Conservation (phyloP, 345 rosid species). For the Noccaea caerulescens region DNA sequence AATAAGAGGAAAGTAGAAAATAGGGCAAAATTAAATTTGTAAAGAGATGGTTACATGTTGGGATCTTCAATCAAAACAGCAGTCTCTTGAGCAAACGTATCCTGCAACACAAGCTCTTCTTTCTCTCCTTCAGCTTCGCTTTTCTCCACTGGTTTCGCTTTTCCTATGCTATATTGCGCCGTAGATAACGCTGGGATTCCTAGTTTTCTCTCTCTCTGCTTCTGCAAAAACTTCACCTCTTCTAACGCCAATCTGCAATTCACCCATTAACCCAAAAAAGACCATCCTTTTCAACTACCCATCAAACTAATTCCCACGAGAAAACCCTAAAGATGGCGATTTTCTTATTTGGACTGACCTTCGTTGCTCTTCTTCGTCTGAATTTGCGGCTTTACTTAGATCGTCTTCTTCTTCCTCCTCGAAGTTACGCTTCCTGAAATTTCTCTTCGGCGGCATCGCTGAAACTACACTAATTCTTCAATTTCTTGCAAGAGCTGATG, state of each 20-base stretch:
- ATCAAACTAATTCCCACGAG: neutral
- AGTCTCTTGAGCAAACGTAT: slow-evolving; percentile 97
- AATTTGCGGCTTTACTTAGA: slow-evolving; percentile 40
- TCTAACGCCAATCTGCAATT: slow-evolving; percentile 64
- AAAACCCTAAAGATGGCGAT: slow-evolving; percentile 24
- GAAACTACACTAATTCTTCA: neutral
- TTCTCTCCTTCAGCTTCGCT: slow-evolving; percentile 85
- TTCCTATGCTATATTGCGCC: slow-evolving; percentile 46
- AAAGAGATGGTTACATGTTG: slow-evolving; percentile 62
- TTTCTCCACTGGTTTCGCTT: slow-evolving; percentile 58
- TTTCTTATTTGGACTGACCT: slow-evolving; percentile 26
- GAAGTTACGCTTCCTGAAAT: slow-evolving; percentile 71
- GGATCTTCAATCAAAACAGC: slow-evolving; percentile 97
- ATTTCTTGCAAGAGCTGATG: neutral
- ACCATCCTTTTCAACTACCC: slow-evolving; percentile 9
- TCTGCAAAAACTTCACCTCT: slow-evolving; percentile 95
- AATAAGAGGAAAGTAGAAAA: too few relatives aligned
- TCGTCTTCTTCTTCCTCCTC: slow-evolving; percentile 61
- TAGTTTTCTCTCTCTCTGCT: slow-evolving; percentile 82
- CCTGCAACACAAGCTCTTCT: slow-evolving; percentile 96
- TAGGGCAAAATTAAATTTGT: too few relatives aligned
- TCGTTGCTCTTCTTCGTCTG: slow-evolving; percentile 85
- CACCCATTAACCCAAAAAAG: slow-evolving; percentile 22
- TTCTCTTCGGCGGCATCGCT: slow-evolving; percentile 53
- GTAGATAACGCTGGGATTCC: slow-evolving; percentile 71